phyloP scores from a whole-genome alignment of 176 grass and related monocot species.

The Stipa capillata region DNA sequence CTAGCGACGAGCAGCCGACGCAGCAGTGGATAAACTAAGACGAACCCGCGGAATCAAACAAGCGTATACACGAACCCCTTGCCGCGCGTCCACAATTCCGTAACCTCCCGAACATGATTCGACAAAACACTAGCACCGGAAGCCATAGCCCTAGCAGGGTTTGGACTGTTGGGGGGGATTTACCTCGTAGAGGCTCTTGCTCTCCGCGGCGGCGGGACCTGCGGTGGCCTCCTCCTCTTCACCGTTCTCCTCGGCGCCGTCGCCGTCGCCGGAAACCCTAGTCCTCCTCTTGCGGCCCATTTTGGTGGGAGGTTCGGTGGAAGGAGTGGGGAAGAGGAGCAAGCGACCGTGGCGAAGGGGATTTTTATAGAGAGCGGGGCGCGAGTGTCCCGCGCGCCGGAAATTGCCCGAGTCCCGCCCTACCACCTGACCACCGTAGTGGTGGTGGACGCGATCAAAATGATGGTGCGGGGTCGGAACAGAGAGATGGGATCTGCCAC shows the following conservation, averaged over 20 bases:
- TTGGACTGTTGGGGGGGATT: not conserved
- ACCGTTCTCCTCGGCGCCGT: not conserved
- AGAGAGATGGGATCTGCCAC: not conserved
- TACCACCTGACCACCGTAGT: too few relatives aligned
- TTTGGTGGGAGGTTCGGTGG: not conserved
- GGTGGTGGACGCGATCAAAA: not conserved
- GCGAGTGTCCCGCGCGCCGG: constrained; percentile 22
- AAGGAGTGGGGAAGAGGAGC: not conserved
- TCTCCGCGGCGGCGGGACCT: not conserved
- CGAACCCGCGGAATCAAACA: not conserved
- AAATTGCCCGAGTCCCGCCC: not conserved
- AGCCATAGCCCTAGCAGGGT: not conserved
- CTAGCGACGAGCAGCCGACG: too few relatives aligned
- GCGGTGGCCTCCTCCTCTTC: not conserved
- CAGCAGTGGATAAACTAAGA: not conserved
- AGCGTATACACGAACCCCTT: not conserved
- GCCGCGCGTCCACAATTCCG: not conserved
- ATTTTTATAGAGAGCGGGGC: constrained; percentile 13
- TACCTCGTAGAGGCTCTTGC: constrained; percentile 87
- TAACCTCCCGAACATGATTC: not conserved
- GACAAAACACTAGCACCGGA: not conserved
- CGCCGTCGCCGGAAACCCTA: constrained; percentile 47
- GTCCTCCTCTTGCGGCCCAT: constrained; percentile 45
- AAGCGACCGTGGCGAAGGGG: not conserved
- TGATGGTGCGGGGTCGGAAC: too few relatives aligned